phyloP scores from a whole-genome alignment of 1,284 basidiomycete genomes.

The Pisolithus thermaeus region DNA sequence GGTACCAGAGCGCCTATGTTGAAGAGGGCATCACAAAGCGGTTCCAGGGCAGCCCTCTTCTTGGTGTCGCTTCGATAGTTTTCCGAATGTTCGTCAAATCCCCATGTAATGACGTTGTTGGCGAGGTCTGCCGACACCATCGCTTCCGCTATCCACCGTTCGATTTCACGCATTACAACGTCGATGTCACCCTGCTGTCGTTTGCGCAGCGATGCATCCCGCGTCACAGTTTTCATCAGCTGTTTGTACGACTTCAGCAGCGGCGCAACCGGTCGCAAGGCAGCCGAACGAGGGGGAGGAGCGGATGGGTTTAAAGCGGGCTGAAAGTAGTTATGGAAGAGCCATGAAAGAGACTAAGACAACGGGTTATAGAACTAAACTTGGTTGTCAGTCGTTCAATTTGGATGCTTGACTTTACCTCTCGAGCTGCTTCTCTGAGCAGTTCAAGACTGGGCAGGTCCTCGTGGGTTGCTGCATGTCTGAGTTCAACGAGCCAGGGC shows the following conservation, averaged over 20 bases:
- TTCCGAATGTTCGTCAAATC: slow-evolving; percentile 26
- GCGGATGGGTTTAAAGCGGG: slow-evolving; percentile 61
- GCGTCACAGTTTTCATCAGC: slow-evolving; percentile 52
- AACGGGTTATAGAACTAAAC: slow-evolving; percentile 1
- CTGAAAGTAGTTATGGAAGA: slow-evolving; percentile 76
- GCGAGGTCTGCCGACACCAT: slow-evolving; percentile 52
- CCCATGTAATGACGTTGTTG: slow-evolving; percentile 44
- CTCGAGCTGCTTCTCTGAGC: slow-evolving; percentile 68
- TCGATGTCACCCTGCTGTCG: slow-evolving; percentile 47
- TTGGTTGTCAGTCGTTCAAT: neutral
- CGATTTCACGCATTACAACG: slow-evolving; percentile 47
- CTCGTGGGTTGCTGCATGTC: slow-evolving; percentile 95
- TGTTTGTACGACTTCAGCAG: slow-evolving; percentile 65
- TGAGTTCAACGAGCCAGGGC: slow-evolving; percentile 85
- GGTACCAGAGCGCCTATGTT: slow-evolving; percentile 71
- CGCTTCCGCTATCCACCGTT: slow-evolving; percentile 71
- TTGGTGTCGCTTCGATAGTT: slow-evolving; percentile 34
- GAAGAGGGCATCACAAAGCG: slow-evolving; percentile 57
- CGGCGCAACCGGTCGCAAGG: slow-evolving; percentile 50
- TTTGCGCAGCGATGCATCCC: slow-evolving; percentile 55
- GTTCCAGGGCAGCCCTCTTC: slow-evolving; percentile 65
- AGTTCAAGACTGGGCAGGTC: slow-evolving; percentile 84
- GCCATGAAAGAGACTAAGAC: slow-evolving; percentile 67
- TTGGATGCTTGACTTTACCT: slow-evolving; percentile 40
- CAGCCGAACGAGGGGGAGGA: slow-evolving; percentile 23